Evolutionary conservation across 2,329 filamentous ascomycete species (phyloP), one percentile per base, ranked within the genome.

Genomic region (Niveomyces coronatus): DNA sequence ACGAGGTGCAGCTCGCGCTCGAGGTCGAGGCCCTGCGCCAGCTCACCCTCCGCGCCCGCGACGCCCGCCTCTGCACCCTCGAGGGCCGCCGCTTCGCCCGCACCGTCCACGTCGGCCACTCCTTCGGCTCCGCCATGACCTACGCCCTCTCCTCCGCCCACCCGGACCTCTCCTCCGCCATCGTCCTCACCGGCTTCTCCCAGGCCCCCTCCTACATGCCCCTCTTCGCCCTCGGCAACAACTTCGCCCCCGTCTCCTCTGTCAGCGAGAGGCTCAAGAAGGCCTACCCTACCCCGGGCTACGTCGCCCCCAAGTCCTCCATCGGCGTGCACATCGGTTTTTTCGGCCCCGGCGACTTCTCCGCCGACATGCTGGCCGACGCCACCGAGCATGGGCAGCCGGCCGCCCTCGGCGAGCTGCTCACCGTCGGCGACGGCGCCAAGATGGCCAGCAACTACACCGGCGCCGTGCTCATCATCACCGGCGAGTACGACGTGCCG

Each of bases 71-170:
- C 17, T 51, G 60, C 0, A 55, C 58, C 15, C 53, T 71, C n/a
- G 51, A 51, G 19, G 32, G 31, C 17, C 46, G 53, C 32, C 45
- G 45, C 15, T 64, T 57, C 46, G 41, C 49, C 31, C 66, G 70
- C 48, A 57, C 74, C 17, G 60, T 76, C 8, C 76, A 82, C 51
- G 63, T 78, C 13, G 78, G 77, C 10, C 76, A 82, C 59, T 76
- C 71, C 0, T 82, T 77, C 47, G 78, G 78, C 22, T 76, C 74
- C 0, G 56, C 67, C 5, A 70, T 75, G 47, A 70, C 67, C 3
- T 78, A 75, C 54, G 64, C 58, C 33, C 61, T 82, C 15, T 67
- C 70, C 7, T 63, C 64, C 32, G 51, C 60, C 41, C 60, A 74
- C 47, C 74, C 74, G 1, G 50, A 63, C 38, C 57, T 72, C 40